Percentiles rank a stretch among this genome's conserved stretches.
Conservation (phyloP, 2,329 filamentous ascomycete species). For the Colletotrichum cereale region DNA sequence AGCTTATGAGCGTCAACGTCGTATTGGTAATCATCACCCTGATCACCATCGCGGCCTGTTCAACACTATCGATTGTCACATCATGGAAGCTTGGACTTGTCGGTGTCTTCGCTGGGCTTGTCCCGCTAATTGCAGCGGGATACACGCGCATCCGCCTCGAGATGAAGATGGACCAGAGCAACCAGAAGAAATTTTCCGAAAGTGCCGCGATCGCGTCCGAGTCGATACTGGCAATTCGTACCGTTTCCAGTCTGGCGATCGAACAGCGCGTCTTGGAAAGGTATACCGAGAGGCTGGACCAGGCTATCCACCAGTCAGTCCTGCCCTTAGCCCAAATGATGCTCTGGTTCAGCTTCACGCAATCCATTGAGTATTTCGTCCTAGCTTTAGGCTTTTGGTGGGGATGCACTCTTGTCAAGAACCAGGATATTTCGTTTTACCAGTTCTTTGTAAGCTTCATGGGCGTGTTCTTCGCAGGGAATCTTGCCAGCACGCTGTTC, state of each 20-base stretch:
- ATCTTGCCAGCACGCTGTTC: constrained; percentile 15
- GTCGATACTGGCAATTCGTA: constrained; percentile 58
- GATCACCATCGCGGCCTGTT: constrained; percentile 54
- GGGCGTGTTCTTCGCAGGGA: constrained; percentile 47
- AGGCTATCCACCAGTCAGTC: constrained; percentile 33
- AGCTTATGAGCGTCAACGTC: constrained; percentile 59
- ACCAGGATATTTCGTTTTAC: constrained; percentile 20
- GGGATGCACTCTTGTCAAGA: constrained; percentile 23
- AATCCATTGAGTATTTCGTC: constrained; percentile 48
- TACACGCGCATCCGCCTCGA: constrained; percentile 61
- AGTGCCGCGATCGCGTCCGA: constrained; percentile 61
- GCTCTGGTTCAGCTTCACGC: constrained; percentile 45
- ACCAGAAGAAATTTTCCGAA: constrained; percentile 51
- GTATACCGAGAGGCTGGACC: constrained; percentile 51
- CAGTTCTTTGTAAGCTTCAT: constrained; percentile 48
- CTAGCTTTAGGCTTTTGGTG: constrained; percentile 54
- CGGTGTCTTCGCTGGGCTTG: constrained; percentile 55
- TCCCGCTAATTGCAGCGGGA: constrained; percentile 55
- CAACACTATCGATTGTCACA: constrained; percentile 54
- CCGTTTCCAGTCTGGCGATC: constrained; percentile 55
- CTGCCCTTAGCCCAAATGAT: constrained; percentile 43
- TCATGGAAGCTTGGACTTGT: constrained; percentile 61
- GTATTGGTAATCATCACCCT: constrained; percentile 56
- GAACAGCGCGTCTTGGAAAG: constrained; percentile 45
- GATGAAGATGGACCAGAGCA: constrained; percentile 51